A percentile compares a stretch with the other conserved stretches of the same genome.
phyloP scores from a whole-genome alignment of 2,329 filamentous ascomycete species.

The Ophiostoma sp. region DNA sequence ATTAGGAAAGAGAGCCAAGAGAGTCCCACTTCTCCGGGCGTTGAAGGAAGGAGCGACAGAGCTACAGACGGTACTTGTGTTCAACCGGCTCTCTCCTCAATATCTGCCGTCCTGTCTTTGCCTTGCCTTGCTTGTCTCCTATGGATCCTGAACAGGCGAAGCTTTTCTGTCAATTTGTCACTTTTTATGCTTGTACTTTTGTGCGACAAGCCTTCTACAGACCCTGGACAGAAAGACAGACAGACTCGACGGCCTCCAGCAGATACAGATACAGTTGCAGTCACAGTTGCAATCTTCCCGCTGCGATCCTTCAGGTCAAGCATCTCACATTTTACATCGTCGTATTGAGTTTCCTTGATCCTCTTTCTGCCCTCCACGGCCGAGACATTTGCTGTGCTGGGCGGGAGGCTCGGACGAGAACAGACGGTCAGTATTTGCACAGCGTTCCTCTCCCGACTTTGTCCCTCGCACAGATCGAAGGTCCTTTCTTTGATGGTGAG shows the following conservation, averaged over 20 bases:
- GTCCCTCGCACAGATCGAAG: not conserved
- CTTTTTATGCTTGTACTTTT: not conserved
- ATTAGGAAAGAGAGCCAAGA: not conserved
- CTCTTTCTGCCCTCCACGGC: not conserved
- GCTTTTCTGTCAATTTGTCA: not conserved
- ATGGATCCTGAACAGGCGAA: not conserved
- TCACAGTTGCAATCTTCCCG: not conserved
- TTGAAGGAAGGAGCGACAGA: not conserved
- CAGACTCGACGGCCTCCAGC: not conserved
- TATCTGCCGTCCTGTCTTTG: not conserved
- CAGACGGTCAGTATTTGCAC: not conserved
- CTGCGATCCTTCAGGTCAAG: not conserved
- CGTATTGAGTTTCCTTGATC: not conserved
- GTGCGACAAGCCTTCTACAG: not conserved
- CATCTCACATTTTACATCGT: not conserved
- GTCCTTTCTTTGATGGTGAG: not conserved
- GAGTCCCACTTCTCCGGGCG: not conserved
- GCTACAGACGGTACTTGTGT: not conserved
- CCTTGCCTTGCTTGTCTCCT: not conserved
- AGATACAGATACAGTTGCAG: not conserved
- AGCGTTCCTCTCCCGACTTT: not conserved
- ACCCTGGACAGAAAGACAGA: not conserved
- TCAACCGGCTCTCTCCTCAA: not conserved
- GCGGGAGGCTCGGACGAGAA: not conserved
- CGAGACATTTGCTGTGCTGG: not conserved